Conservation (phyloP, 2,329 filamentous ascomycete species). For the Hortaea sp. region DNA sequence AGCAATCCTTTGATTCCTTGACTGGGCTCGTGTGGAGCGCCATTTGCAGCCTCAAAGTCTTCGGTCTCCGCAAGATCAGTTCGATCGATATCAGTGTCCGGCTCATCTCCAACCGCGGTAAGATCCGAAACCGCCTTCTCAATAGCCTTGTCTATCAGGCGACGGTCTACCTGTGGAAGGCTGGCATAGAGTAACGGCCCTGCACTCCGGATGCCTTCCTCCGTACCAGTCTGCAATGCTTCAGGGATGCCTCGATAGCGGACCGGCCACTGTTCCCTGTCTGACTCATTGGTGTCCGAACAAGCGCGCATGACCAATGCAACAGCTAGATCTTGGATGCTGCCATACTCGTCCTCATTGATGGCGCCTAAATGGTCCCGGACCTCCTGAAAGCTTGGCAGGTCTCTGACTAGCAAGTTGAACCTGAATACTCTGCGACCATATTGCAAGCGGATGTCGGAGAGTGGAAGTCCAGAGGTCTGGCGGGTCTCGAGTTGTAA, state of each 20-base stretch:
- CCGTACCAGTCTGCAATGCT: neutral
- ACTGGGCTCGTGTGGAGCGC: slow-evolving; percentile 13
- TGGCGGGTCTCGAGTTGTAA: neutral
- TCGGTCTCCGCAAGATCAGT: slow-evolving; percentile 16
- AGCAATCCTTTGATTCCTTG: slow-evolving; percentile 44
- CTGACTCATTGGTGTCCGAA: neutral
- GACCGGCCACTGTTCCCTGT: neutral
- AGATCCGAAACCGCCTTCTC: neutral
- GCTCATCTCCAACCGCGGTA: neutral
- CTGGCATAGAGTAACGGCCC: neutral
- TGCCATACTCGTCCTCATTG: neutral
- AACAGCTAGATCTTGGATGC: neutral
- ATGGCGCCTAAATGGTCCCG: neutral
- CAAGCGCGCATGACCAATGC: neutral
- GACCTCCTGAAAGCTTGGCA: neutral
- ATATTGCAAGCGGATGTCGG: neutral
- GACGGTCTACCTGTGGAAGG: neutral
- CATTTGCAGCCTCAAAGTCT: slow-evolving; percentile 9
- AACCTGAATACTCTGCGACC: neutral
- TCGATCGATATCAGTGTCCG: neutral
- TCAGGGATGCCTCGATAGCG: neutral
- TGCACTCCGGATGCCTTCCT: neutral
- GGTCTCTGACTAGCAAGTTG: neutral
- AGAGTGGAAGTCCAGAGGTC: neutral
- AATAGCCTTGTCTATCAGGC: neutral